Evolutionary conservation across 1,284 basidiomycete genomes (phyloP), one percentile per base, ranked within the genome.

Genomic region (Rugiboletus extremiorientalis): DNA sequence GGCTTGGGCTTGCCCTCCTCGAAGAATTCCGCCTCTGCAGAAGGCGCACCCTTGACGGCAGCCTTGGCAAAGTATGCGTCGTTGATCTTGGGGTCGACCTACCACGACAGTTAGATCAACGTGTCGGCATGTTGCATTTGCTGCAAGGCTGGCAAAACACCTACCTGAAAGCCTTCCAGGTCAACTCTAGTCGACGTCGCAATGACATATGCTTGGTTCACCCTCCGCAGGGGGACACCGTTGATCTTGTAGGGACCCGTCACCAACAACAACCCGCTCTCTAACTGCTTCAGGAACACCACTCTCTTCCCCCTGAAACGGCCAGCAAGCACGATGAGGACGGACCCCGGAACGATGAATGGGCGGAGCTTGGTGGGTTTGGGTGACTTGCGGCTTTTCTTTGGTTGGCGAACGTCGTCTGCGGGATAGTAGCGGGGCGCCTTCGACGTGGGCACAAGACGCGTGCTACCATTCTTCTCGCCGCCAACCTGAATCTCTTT

Each of bases 121-220:
- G 10, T 62, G 20, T 65, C 45, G 54, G 45, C 47, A 52, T 52
- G 22, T 46, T 36, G 51, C 65, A 61, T 41, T 27, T 47, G 46
- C 28, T 6, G 42, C 50, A 31, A 37, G 54, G 43, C 28, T 2
- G 48, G 46, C 33, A 42, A 58, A 16, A 54, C 22, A 65, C 52
- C 62, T 65, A 93, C 93, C 79, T 86, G 84, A 75, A 94, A 82
- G 65, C 80, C 84, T 47, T 82, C 82, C 63, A 99, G 77, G 68
- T 98, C 92, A 70, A 99, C 79, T 81, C 92, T 96, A 73, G 97
- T 98, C 62, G 95, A 95, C 62, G 97, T 99, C 63, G 96, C 94
- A 72, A 99, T 98, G 63, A 97, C 96, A 77, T 99, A 99, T 58
- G 97, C 95, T 84, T 98, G 96, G 84, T 96, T 97, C 63, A 99